A percentile compares a stretch with the other conserved stretches of the same genome.
These are phyloP conservation scores for Planoprotostelium fungivorum DNA, from an alignment of 78 protist genomes.

Conservation along the genomic window DNA sequence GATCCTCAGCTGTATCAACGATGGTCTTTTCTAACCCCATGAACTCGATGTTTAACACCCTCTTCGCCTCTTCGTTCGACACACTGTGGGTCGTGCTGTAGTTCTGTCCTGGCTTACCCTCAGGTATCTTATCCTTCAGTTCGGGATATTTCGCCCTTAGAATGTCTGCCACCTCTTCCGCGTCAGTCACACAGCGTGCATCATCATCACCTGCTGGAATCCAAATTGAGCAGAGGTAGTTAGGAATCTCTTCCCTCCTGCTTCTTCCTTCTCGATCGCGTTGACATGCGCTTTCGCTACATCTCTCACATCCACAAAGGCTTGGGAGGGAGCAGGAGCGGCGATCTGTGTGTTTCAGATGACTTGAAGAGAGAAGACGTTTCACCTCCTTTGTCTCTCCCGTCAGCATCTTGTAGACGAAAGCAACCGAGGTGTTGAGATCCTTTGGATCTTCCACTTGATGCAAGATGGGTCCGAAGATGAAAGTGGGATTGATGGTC, in stretches of 20 bases:
- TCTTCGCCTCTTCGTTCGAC: neutral
- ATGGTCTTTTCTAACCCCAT: neutral
- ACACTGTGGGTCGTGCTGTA: neutral
- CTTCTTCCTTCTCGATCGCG: neutral
- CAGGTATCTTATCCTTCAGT: neutral
- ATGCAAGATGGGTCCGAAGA: neutral
- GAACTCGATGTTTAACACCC: neutral
- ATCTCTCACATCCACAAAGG: neutral
- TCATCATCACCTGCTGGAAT: neutral
- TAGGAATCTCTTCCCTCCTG: neutral
- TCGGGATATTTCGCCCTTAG: neutral
- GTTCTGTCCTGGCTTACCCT: neutral
- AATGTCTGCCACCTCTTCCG: neutral
- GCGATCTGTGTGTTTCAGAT: neutral
- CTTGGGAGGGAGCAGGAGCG: neutral
- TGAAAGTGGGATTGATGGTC: neutral
- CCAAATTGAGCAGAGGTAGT: neutral
- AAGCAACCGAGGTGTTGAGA: neutral
- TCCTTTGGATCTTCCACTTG: neutral
- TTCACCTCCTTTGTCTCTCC: neutral
- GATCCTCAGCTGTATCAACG: neutral
- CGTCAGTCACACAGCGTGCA: neutral
- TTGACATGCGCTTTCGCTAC: neutral
- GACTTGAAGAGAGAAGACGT: neutral
- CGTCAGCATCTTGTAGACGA: neutral